Evolutionary conservation across 345 rosid genomes (phyloP).

Genomic region (Corchorus capsularis): DNA sequence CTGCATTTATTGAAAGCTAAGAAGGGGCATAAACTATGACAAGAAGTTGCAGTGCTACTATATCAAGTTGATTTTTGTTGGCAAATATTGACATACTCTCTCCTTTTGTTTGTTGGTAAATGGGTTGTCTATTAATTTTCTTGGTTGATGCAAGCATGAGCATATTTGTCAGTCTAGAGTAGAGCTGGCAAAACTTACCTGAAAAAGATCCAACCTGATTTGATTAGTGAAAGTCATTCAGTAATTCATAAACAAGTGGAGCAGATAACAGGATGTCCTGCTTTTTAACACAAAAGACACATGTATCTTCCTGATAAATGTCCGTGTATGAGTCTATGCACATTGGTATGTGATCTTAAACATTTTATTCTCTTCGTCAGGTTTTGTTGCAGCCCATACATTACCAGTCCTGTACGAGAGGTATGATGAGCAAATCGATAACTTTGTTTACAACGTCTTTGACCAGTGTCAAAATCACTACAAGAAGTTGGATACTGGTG

Average conservation of each 20-base stretch:
- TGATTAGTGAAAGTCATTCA: no score
- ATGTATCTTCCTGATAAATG: not conserved
- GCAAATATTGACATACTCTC: not conserved
- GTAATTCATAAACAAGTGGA: no score
- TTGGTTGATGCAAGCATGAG: not conserved
- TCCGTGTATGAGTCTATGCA: not conserved
- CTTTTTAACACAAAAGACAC: not conserved
- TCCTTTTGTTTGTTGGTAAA: not conserved
- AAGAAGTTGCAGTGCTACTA: not conserved
- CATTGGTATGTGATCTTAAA: not conserved
- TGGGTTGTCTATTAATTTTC: not conserved
- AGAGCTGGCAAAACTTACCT: no score
- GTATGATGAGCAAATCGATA: slow-evolving; percentile 79
- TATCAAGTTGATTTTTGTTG: not conserved
- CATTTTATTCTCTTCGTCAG: slow-evolving; percentile 35
- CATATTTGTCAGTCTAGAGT: not conserved
- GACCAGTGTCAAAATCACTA: slow-evolving; percentile 64
- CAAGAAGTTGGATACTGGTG: slow-evolving; percentile 57
- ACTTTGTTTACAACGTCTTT: slow-evolving; percentile 47
- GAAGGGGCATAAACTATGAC: not conserved
- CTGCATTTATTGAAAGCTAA: slow-evolving; percentile 1
- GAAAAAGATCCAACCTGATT: no score
- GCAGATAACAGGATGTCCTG: not conserved
- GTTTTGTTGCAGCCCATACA: slow-evolving; percentile 91
- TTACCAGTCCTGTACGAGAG: slow-evolving; percentile 87